Conservation (phyloP, 139 green algal species). For the Spirogloea muscicola region DNA sequence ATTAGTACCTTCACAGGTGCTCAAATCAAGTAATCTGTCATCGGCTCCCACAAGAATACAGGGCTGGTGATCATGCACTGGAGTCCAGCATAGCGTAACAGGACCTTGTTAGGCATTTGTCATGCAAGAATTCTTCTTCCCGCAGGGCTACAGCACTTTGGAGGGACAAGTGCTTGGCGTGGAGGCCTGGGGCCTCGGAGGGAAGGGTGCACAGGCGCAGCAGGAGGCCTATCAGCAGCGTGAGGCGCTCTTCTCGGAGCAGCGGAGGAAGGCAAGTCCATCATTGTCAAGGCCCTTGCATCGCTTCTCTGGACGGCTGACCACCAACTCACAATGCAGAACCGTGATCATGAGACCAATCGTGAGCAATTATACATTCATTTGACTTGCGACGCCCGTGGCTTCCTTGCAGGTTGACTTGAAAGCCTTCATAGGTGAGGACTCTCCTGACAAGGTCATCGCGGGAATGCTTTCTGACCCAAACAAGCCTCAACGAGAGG, state of each 20-base stretch:
- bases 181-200: constrained; percentile 13
- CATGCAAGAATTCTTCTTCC: too few species aligned
- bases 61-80: too few species aligned
- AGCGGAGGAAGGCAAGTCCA: constrained; percentile 27
- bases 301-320: neutral
- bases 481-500: constrained; percentile 25
- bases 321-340: neutral
- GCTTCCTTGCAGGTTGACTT: constrained; percentile 34
- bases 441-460: constrained; percentile 24
- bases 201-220: constrained; percentile 1
- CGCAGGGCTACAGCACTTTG: constrained; percentile 21
- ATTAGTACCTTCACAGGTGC: constrained; percentile 11
- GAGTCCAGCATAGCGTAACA: too few species aligned
- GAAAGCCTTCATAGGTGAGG: constrained; percentile 16
- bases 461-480: constrained; percentile 23
- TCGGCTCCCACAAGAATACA: neutral
- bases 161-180: constrained; percentile 4
- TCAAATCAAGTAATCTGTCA: neutral
- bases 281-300: neutral
- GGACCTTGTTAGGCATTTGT: too few species aligned
- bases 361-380: neutral
- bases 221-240: constrained; percentile 9
- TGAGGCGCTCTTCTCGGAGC: constrained; percentile 14
- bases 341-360: neutral
- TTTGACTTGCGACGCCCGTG: too few species aligned